Conservation (phyloP, 1,284 basidiomycete species). For the Phellopilus nigrolimitatus region DNA sequence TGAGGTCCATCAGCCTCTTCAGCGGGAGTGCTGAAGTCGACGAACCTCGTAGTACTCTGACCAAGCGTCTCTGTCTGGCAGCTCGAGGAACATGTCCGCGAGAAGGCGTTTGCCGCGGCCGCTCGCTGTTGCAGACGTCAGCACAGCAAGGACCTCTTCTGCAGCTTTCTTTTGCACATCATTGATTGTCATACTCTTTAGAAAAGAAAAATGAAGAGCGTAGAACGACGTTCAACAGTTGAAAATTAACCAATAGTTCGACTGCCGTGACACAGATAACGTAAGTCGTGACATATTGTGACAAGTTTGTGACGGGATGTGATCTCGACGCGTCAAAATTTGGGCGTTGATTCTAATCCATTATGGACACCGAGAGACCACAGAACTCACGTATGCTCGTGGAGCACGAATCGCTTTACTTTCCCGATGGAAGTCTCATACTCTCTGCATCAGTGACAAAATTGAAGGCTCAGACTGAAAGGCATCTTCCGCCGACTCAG, state of each 20-base stretch:
- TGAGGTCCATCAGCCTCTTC: not conserved
- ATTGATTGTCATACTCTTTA: constrained; percentile 24
- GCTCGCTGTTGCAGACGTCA: constrained; percentile 39
- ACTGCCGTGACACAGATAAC: too few relatives aligned
- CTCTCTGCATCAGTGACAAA: constrained; percentile 27
- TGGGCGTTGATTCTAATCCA: too few relatives aligned
- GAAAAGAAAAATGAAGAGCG: too few relatives aligned
- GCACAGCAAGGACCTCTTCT: constrained; percentile 46
- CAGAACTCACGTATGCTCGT: not conserved
- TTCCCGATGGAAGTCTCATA: constrained; percentile 31
- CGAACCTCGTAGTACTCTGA: constrained; percentile 75
- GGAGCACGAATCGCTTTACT: constrained; percentile 24
- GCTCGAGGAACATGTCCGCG: constrained; percentile 66
- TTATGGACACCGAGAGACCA: not conserved
- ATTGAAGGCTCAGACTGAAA: too few relatives aligned
- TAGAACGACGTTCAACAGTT: too few relatives aligned
- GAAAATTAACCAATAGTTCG: too few relatives aligned
- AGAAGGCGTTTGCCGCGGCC: constrained; percentile 53
- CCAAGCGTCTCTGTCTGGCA: constrained; percentile 70
- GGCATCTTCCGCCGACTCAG: too few relatives aligned
- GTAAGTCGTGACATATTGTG: too few relatives aligned
- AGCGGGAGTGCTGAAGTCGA: constrained; percentile 9
- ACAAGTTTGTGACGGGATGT: too few relatives aligned
- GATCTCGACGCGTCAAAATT: too few relatives aligned
- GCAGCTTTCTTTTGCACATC: constrained; percentile 40